These are phyloP conservation scores for Striga asiatica DNA, from an alignment of 257 asterid species.

Conservation along the genomic window DNA sequence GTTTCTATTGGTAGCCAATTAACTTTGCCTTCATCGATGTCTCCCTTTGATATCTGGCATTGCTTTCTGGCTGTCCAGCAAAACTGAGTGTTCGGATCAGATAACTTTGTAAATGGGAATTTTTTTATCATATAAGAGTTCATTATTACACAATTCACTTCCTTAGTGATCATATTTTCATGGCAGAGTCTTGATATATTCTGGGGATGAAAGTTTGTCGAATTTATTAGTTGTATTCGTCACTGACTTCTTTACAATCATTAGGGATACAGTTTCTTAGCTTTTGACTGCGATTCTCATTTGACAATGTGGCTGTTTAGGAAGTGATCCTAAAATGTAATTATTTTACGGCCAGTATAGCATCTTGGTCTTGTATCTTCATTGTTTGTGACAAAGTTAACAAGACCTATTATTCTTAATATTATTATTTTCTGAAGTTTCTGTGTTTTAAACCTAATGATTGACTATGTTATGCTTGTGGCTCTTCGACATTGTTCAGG, in stretches of 20 bases:
- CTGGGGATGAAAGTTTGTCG: background rate
- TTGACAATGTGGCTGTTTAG: background rate
- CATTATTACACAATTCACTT: background rate
- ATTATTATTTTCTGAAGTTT: constrained; percentile 2
- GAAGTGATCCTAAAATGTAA: background rate
- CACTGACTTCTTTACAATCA: background rate
- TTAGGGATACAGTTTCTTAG: background rate
- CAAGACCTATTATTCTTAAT: too few species aligned
- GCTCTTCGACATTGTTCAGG: constrained; percentile 26
- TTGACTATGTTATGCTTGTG: background rate
- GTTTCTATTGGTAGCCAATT: background rate
- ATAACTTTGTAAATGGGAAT: background rate
- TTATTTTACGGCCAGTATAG: background rate
- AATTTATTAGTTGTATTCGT: background rate
- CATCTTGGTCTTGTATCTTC: too few species aligned
- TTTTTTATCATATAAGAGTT: background rate
- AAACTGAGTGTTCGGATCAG: background rate
- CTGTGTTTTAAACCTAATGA: background rate
- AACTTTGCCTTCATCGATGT: background rate
- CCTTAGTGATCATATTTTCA: background rate
- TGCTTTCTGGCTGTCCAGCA: background rate
- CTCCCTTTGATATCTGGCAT: background rate
- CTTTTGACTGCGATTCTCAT: background rate
- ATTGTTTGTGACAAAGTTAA: too few species aligned
- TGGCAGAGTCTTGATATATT: background rate